A percentile compares a stretch with the other conserved stretches of the same genome.
Evolutionary conservation across 1,284 basidiomycete genomes (phyloP).

Genomic region (Tilletia caries): DNA sequence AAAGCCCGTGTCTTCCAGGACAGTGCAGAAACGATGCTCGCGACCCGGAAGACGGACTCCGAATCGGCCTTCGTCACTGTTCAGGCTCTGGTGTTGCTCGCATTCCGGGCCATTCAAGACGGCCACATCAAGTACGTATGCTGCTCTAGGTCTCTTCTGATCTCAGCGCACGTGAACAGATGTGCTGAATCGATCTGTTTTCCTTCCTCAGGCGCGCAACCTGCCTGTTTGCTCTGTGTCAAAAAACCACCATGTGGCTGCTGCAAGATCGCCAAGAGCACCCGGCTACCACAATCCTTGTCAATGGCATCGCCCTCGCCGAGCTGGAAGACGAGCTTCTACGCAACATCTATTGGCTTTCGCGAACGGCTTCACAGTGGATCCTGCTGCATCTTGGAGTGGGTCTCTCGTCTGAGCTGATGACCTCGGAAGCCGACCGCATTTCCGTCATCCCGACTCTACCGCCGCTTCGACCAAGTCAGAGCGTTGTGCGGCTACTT

Average conservation of each 20-base stretch:
- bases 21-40: neutral
- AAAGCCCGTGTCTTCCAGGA: neutral
- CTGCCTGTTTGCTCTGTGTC: neutral
- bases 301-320: neutral
- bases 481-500: neutral
- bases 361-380: neutral
- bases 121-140: slow-evolving; percentile 3
- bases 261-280: neutral
- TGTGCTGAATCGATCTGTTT: neutral
- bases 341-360: neutral
- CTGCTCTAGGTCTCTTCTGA: too few relatives aligned
- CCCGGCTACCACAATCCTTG: neutral
- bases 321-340: neutral
- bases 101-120: neutral
- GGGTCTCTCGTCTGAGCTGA: neutral
- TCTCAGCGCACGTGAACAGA: neutral
- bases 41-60: neutral
- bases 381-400: neutral
- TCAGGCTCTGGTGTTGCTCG: neutral
- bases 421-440: neutral
- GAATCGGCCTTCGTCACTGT: neutral
- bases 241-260: neutral
- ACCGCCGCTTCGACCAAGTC: neutral
- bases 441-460: neutral
- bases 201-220: neutral